Evolutionary conservation across 2,329 filamentous ascomycete species (phyloP).

Genomic region (Sordariomycetes sp.): DNA sequence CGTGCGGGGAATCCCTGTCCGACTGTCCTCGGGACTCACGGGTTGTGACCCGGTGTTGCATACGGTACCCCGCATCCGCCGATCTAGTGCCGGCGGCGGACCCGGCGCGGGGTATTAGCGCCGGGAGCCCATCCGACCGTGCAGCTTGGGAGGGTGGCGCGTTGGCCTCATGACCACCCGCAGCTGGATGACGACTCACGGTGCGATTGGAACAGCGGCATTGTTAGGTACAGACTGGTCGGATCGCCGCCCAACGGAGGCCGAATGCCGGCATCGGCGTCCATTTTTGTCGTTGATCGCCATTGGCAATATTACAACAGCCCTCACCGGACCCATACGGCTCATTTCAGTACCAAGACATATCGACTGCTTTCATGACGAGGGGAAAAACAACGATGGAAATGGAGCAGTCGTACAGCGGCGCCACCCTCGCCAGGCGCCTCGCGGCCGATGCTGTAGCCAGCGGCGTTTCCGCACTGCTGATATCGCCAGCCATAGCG

Average conservation of each 20-base stretch:
- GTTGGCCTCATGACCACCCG: not conserved
- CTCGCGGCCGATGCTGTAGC: constrained; percentile 11
- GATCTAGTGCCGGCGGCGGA: not conserved
- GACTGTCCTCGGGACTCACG: not conserved
- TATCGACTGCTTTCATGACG: not conserved
- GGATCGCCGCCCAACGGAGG: not conserved
- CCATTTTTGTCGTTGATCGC: not conserved
- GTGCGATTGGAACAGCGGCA: not conserved
- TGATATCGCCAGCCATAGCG: constrained; percentile 14
- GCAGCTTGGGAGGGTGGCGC: not conserved
- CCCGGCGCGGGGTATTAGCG: not conserved
- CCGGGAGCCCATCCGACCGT: not conserved
- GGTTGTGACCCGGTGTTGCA: too few relatives aligned
- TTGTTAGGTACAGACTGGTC: not conserved
- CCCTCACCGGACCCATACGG: not conserved
- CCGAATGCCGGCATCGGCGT: not conserved
- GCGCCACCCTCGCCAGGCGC: not conserved
- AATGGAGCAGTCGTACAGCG: not conserved
- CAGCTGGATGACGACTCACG: not conserved
- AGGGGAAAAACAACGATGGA: not conserved
- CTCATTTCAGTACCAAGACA: not conserved
- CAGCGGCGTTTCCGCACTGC: constrained; percentile 12
- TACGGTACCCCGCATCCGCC: too few relatives aligned
- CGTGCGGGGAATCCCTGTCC: not conserved
- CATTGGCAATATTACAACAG: not conserved